These are phyloP conservation scores for Trichoderma reesei DNA, from an alignment of 495 filamentous ascomycete genomes.

Conservation along the genomic window DNA sequence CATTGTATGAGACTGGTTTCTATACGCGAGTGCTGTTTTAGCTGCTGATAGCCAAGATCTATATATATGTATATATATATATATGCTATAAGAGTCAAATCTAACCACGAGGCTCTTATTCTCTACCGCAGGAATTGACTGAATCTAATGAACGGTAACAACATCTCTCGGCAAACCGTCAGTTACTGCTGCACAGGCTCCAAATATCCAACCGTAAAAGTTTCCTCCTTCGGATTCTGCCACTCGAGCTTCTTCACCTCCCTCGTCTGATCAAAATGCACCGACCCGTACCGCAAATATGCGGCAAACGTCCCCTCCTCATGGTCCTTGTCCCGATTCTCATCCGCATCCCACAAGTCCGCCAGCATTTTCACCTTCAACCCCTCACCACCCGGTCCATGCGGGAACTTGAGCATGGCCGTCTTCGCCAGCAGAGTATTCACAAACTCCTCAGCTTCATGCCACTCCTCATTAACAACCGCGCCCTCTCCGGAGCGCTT, in stretches of 20 bases:
- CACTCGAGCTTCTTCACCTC: not conserved
- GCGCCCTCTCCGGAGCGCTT: not conserved
- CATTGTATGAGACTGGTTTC: too few relatives aligned
- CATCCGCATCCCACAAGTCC: not conserved
- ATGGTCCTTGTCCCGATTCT: not conserved
- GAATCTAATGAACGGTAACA: not conserved
- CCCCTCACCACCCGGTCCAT: conserved; percentile 13
- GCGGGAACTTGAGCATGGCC: conserved; percentile 22
- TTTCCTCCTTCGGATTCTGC: not conserved
- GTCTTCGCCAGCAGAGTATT: conserved; percentile 20
- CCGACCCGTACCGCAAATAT: not conserved
- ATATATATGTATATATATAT: too few relatives aligned
- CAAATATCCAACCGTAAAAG: not conserved
- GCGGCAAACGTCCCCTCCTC: not conserved
- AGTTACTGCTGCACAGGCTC: not conserved
- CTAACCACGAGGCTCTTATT: too few relatives aligned
- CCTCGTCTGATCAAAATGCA: not conserved
- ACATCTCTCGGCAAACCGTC: not conserved
- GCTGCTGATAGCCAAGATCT: too few relatives aligned
- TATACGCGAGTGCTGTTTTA: too few relatives aligned
- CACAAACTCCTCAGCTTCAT: conserved; percentile 20
- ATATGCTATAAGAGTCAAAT: too few relatives aligned
- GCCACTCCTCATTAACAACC: conserved; percentile 16
- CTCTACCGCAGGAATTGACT: too few relatives aligned
- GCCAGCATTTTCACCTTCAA: not conserved